phyloP scores from a whole-genome alignment of 176 grass and related monocot genomes.

The Oropetium thomaeum region DNA sequence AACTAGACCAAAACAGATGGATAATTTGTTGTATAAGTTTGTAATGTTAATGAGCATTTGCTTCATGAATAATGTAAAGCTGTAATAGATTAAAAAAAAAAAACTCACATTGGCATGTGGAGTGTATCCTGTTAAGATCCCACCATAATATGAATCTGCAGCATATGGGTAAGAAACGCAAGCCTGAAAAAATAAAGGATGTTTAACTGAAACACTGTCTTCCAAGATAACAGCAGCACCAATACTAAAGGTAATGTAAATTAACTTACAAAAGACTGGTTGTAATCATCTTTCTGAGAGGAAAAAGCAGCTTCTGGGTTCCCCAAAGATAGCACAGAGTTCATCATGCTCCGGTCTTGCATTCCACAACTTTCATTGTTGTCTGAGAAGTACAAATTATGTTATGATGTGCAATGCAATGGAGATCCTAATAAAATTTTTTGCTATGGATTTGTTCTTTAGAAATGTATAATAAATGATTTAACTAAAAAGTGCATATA shows the following conservation, averaged over 20 bases:
- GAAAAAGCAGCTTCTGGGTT: slow-evolving; percentile 38
- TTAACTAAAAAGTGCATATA: not conserved
- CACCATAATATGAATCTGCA: slow-evolving; percentile 48
- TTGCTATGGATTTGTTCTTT: not conserved
- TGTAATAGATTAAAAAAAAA: not conserved
- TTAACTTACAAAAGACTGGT: slow-evolving; percentile 51
- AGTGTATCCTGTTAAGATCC: slow-evolving; percentile 44
- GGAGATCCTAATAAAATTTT: not conserved
- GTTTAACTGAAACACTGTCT: not conserved
- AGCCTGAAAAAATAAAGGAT: slow-evolving; percentile 35
- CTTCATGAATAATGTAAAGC: not conserved
- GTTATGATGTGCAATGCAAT: not conserved
- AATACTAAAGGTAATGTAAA: not conserved
- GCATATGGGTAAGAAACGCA: slow-evolving; percentile 36
- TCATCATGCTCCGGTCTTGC: slow-evolving; percentile 15
- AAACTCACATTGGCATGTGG: slow-evolving; percentile 38
- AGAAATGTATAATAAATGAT: not conserved
- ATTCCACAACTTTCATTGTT: slow-evolving; percentile 23
- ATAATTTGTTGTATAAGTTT: not conserved
- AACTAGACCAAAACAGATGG: not conserved
- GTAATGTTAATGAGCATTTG: not conserved
- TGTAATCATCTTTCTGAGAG: slow-evolving; percentile 43
- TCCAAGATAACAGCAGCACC: not conserved
- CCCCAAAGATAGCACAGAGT: slow-evolving; percentile 30
- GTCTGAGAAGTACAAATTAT: slow-evolving; percentile 21